Evolutionary conservation across 345 rosid genomes (phyloP).

Genomic region (Eucalyptus coolabah): DNA sequence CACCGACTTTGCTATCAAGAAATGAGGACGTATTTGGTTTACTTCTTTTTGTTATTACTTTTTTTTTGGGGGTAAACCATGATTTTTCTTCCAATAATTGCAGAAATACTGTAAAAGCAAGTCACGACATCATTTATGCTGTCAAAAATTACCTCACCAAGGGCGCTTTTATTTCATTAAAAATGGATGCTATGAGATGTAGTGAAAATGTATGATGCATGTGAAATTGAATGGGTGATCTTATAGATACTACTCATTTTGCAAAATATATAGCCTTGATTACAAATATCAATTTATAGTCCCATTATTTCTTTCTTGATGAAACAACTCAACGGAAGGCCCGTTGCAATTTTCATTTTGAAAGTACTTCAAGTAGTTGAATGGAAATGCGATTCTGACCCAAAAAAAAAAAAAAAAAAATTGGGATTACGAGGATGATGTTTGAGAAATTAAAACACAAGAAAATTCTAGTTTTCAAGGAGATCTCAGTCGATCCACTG

Average conservation of each 20-base stretch:
- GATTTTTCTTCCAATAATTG: too few species aligned
- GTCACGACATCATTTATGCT: too few species aligned
- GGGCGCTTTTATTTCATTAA: too few species aligned
- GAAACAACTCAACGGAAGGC: background rate
- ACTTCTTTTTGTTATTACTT: too few species aligned
- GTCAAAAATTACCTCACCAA: too few species aligned
- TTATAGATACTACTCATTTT: background rate
- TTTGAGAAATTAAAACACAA: background rate
- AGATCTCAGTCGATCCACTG: background rate
- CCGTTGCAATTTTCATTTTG: background rate
- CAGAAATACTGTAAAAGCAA: accelerated
- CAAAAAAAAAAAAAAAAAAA: too few species aligned
- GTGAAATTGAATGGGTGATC: background rate
- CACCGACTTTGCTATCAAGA: too few species aligned
- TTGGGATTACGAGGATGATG: background rate
- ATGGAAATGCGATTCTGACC: background rate
- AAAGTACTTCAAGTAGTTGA: background rate
- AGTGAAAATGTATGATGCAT: background rate
- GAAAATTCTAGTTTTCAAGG: background rate
- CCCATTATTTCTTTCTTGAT: background rate
- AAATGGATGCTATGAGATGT: background rate
- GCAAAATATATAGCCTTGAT: background rate
- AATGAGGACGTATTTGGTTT: too few species aligned
- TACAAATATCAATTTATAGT: background rate
- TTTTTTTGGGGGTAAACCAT: too few species aligned